phyloP scores from a whole-genome alignment of 208 protist genomes.

The Trypanosoma vivax region DNA sequence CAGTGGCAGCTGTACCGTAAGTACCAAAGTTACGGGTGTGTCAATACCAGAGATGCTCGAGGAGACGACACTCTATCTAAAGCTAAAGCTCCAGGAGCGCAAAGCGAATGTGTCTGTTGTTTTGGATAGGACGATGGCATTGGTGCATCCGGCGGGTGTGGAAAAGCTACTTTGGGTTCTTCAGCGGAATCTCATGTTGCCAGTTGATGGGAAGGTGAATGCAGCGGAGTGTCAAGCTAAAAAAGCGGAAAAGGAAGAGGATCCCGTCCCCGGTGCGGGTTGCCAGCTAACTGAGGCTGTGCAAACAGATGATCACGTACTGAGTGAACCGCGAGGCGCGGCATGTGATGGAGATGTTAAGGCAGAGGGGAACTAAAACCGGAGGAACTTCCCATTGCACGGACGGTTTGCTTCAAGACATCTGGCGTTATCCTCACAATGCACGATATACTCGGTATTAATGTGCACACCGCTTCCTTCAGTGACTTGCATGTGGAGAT shows the following conservation, averaged over 20 bases:
- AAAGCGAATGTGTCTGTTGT: constrained; percentile 25
- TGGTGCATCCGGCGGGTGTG: constrained; percentile 54
- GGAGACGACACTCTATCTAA: constrained; percentile 41
- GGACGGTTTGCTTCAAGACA: constrained; percentile 44
- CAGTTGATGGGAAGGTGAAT: constrained; percentile 9
- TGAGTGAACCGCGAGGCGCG: background rate
- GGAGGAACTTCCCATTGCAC: background rate
- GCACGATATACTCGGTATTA: constrained; percentile 48
- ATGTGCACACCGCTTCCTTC: constrained; percentile 56
- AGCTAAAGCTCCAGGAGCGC: constrained; percentile 20
- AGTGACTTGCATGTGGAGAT: constrained; percentile 30
- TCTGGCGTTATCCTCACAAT: constrained; percentile 43
- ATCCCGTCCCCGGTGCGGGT: background rate
- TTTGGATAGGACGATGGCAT: constrained; percentile 45
- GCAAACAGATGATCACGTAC: background rate
- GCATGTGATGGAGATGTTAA: background rate
- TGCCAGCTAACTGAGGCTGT: constrained; percentile 21
- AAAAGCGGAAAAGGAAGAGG: background rate
- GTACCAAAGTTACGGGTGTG: constrained; percentile 55
- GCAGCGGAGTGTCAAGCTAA: background rate
- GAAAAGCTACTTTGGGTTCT: constrained; percentile 51
- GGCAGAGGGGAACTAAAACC: background rate
- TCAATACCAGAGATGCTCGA: constrained; percentile 62
- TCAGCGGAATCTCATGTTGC: constrained; percentile 60
- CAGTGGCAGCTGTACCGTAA: constrained; percentile 20